These are phyloP conservation scores for Nicotiana obtusifolia DNA, from an alignment of 257 asterid species.

Conservation along the genomic window DNA sequence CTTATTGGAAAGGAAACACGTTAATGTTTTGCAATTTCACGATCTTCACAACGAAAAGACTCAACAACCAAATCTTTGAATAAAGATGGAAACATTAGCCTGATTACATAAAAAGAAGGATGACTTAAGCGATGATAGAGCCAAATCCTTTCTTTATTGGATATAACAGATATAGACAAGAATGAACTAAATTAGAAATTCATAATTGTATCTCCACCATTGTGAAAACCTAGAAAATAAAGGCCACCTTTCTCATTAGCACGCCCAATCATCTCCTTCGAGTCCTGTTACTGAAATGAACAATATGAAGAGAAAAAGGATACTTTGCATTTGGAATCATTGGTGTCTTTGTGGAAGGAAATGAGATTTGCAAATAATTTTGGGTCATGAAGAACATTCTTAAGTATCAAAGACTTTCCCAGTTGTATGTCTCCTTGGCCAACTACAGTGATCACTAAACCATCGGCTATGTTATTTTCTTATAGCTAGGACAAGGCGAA, in stretches of 20 bases:
- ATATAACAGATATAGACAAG: too few relatives aligned
- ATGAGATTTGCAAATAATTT: not conserved
- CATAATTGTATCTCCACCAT: not conserved
- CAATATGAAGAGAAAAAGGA: not conserved
- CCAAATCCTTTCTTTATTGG: not conserved
- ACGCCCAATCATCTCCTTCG: conserved; percentile 6
- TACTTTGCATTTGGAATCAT: not conserved
- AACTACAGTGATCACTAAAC: not conserved
- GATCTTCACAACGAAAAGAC: not conserved
- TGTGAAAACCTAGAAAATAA: not conserved
- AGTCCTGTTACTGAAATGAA: not conserved
- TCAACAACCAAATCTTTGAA: not conserved
- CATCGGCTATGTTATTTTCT: not conserved
- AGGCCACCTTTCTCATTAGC: not conserved
- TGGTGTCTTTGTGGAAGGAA: not conserved
- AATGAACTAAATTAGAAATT: too few relatives aligned
- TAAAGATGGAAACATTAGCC: not conserved
- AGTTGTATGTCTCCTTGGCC: not conserved
- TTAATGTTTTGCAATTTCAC: not conserved
- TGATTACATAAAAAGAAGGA: not conserved
- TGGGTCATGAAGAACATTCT: not conserved
- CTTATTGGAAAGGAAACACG: not conserved
- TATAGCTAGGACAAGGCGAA: too few relatives aligned
- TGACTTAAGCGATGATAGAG: not conserved
- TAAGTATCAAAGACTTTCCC: too few relatives aligned